phyloP scores from a whole-genome alignment of 2,329 filamentous ascomycete genomes.

The Orbilia quercus region DNA sequence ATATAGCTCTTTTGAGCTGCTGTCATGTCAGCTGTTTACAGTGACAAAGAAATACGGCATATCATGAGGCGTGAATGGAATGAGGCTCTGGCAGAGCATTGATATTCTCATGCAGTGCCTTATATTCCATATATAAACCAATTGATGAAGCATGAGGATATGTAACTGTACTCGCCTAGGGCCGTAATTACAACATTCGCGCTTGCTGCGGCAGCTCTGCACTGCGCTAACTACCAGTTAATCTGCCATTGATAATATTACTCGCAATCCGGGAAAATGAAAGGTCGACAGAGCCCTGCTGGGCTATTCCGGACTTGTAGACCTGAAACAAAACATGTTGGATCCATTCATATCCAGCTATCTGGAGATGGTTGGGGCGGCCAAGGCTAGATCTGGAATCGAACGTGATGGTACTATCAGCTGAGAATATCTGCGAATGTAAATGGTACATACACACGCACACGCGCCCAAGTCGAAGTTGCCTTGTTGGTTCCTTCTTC shows the following conservation, averaged over 20 bases:
- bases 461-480: no score
- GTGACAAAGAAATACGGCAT: neutral
- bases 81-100: neutral
- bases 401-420: no score
- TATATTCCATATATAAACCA: neutral
- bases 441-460: no score
- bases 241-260: neutral
- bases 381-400: no score
- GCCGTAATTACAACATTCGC: no score
- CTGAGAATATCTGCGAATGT: no score
- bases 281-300: neutral
- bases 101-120: neutral
- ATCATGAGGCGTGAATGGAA: neutral
- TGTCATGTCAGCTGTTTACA: neutral
- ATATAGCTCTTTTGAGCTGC: no score
- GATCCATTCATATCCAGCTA: neutral
- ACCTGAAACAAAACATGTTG: constrained; percentile 16
- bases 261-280: neutral
- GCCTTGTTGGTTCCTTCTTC: neutral
- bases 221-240: neutral
- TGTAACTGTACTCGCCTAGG: no score
- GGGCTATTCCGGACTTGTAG: constrained; percentile 6
- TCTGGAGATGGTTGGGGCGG: no score
- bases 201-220: constrained; percentile 14
- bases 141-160: no score